Conservation (phyloP, 495 filamentous ascomycete species). For the Schizothecium vesticola region DNA sequence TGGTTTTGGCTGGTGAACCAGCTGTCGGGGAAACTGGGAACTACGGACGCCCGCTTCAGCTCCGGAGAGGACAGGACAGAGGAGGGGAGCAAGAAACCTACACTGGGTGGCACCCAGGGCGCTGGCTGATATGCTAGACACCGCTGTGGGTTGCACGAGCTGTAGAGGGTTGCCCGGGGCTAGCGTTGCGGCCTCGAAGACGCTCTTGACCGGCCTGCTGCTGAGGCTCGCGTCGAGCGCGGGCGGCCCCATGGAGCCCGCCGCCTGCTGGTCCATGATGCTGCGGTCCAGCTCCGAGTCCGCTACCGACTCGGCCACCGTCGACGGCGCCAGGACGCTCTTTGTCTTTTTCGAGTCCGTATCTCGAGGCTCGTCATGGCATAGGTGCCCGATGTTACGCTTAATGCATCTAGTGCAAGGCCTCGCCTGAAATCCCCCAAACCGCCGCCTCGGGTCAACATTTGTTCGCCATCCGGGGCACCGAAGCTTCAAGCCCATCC, state of each 20-base stretch:
- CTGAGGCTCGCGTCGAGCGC: constrained; percentile 35
- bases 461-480: constrained; percentile 8
- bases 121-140: constrained; percentile 49
- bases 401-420: constrained; percentile 98
- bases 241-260: constrained; percentile 37
- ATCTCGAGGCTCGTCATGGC: constrained; percentile 95
- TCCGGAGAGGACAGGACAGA: constrained; percentile 21
- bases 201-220: constrained; percentile 32
- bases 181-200: constrained; percentile 38
- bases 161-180: constrained; percentile 44
- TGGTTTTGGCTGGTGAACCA: constrained; percentile 62
- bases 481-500: constrained; percentile 12
- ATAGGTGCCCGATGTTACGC: constrained; percentile 96
- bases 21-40: constrained; percentile 49
- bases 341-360: constrained; percentile 59
- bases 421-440: constrained; percentile 58
- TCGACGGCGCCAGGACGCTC: constrained; percentile 57
- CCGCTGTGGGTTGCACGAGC: constrained; percentile 52
- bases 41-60: constrained; percentile 39
- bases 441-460: constrained; percentile 20
- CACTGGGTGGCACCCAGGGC: constrained; percentile 58
- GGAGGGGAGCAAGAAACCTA: constrained; percentile 51
- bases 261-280: constrained; percentile 35
- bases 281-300: constrained; percentile 39
- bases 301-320: constrained; percentile 48